phyloP scores from a whole-genome alignment of 257 asterid genomes.

The Plectranthus barbatus region DNA sequence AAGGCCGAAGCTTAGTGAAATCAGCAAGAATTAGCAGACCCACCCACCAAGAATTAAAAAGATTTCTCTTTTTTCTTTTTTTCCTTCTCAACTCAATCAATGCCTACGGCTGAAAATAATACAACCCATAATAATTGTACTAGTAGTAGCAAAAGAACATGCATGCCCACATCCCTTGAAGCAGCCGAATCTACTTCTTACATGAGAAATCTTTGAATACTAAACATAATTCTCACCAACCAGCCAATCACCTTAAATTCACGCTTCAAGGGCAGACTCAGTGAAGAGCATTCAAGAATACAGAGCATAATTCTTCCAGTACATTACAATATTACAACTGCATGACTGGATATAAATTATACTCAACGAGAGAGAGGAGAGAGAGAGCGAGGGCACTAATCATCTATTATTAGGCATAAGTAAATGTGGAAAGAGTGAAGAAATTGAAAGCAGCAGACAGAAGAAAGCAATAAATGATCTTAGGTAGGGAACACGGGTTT shows the following conservation, averaged over 20 bases:
- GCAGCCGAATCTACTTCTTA: neutral
- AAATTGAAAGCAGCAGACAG: constrained; percentile 11
- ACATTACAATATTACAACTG: neutral
- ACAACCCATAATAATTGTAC: neutral
- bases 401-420: neutral
- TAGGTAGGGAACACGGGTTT: constrained; percentile 27
- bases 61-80: neutral
- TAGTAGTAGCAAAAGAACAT: neutral
- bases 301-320: constrained; percentile 9
- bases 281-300: constrained; percentile 12
- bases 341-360: neutral
- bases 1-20: constrained; percentile 28
- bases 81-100: constrained; percentile 14
- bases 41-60: constrained; percentile 24
- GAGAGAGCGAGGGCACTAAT: constrained; percentile 14
- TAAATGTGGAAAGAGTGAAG: constrained; percentile 6
- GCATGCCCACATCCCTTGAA: neutral
- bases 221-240: constrained; percentile 8
- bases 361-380: no score
- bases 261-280: neutral
- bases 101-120: constrained; percentile 3
- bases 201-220: neutral
- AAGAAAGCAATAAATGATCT: constrained; percentile 19
- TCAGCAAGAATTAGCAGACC: neutral
- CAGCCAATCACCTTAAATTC: neutral